A percentile compares a stretch with the other conserved stretches of the same genome.
Conservation (phyloP, 2,329 filamentous ascomycete species). For the Alternaria brassicae region DNA sequence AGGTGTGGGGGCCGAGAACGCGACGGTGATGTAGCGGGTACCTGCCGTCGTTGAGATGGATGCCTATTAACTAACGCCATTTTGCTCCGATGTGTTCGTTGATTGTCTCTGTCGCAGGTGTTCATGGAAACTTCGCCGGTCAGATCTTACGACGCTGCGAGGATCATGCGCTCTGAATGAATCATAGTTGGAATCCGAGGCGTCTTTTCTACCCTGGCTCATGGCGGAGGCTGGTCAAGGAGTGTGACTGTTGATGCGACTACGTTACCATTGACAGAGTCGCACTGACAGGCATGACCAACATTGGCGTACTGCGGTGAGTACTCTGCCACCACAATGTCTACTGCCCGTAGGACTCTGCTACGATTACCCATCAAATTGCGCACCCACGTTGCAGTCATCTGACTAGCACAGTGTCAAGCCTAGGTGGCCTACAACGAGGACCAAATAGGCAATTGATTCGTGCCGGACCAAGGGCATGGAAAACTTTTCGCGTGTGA, state of each 20-base stretch:
- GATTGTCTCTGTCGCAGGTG: neutral
- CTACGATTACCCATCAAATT: neutral
- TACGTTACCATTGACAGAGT: neutral
- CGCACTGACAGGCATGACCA: neutral
- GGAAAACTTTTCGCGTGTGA: neutral
- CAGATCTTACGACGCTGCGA: slow-evolving; percentile 9
- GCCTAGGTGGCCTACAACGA: neutral
- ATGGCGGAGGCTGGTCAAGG: neutral
- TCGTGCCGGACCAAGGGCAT: neutral
- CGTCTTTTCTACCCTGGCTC: neutral
- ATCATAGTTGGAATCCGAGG: slow-evolving; percentile 1
- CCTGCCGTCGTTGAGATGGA: slow-evolving; percentile 6
- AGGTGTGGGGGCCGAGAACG: slow-evolving; percentile 20
- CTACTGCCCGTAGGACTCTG: neutral
- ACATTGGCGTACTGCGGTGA: no score
- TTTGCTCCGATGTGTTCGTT: neutral
- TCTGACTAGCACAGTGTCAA: neutral
- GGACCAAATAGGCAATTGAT: neutral
- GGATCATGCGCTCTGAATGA: slow-evolving; percentile 10
- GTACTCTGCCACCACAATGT: neutral
- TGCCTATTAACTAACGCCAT: slow-evolving; percentile 11
- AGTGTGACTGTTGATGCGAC: neutral
- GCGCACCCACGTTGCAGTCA: neutral
- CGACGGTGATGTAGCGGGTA: slow-evolving; percentile 13
- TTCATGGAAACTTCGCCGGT: slow-evolving; percentile 1